Evolutionary conservation across 345 rosid genomes (phyloP).

Genomic region (Carallia brachiata): DNA sequence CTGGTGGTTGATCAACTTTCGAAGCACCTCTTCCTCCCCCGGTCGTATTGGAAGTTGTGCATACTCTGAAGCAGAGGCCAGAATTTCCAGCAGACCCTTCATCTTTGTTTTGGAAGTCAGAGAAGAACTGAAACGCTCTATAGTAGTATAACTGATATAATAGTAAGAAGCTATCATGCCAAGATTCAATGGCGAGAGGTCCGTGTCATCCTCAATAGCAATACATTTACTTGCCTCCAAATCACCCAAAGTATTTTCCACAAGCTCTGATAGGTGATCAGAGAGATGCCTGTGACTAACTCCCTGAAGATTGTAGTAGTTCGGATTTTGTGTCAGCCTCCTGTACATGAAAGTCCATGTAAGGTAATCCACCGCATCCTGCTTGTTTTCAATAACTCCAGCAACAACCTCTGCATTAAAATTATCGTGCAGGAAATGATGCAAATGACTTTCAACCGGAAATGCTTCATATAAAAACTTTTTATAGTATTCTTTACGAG

Average conservation of each 20-base stretch:
- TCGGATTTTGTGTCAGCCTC: conserved; percentile 91
- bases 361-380: conserved; percentile 91
- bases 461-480: conserved; percentile 87
- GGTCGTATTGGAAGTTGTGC: conserved; percentile 70
- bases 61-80: conserved; percentile 89
- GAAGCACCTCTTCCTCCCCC: conserved; percentile 82
- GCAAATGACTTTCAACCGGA: conserved; percentile 88
- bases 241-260: conserved; percentile 75
- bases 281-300: conserved; percentile 92
- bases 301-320: conserved; percentile 95
- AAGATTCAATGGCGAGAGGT: conserved; percentile 73
- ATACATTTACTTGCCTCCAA: conserved; percentile 82
- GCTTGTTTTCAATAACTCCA: conserved; percentile 76
- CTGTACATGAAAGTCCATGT: conserved; percentile 98
- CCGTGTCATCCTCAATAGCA: conserved; percentile 73
- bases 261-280: conserved; percentile 93
- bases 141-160: conserved; percentile 81
- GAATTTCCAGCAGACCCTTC: conserved; percentile 88
- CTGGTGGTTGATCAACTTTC: conserved; percentile 79
- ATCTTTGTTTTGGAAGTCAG: conserved; percentile 80
- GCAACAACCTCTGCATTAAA: conserved; percentile 87
- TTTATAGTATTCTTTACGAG: conserved; percentile 88
- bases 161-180: conserved; percentile 90
- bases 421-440: conserved; percentile 84
- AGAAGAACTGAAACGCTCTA: conserved; percentile 83